Evolutionary conservation across 441 rosid genomes (phyloP).

Genomic region (Mallotus japonicus): DNA sequence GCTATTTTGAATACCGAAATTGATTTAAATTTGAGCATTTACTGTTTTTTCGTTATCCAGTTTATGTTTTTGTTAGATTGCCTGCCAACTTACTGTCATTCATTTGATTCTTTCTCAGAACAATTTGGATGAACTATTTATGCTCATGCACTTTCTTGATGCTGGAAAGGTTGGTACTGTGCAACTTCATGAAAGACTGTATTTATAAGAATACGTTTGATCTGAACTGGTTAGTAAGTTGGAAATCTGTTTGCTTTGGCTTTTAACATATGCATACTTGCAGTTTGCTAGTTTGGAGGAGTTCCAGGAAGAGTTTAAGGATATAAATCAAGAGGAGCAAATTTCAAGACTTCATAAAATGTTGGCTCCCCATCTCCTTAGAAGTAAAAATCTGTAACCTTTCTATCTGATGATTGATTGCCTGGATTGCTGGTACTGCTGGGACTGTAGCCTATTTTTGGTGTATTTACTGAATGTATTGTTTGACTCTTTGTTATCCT

Average conservation of each 20-base stretch:
- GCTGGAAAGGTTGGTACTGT: slow-evolving; percentile 84
- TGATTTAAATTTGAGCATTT: background rate
- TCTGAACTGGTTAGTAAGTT: slow-evolving; percentile 10
- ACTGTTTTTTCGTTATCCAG: slow-evolving; percentile 10
- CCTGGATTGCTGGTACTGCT: slow-evolving; percentile 13
- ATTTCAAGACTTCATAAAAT: slow-evolving; percentile 91
- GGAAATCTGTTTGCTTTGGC: slow-evolving; percentile 11
- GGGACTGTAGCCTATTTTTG: background rate
- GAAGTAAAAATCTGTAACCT: slow-evolving; percentile 54
- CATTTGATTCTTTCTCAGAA: slow-evolving; percentile 60
- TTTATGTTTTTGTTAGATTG: slow-evolving; percentile 11
- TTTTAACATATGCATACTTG: slow-evolving; percentile 30
- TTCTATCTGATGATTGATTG: slow-evolving; percentile 21
- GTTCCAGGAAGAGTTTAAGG: slow-evolving; percentile 96
- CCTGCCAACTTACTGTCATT: slow-evolving; percentile 28
- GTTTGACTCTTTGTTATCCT: background rate
- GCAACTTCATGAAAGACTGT: slow-evolving; percentile 16
- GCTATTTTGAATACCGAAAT: background rate
- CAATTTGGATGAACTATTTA: slow-evolving; percentile 99
- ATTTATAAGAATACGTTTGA: slow-evolving; percentile 19
- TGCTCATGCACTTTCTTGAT: slow-evolving; percentile 99
- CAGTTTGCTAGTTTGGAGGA: slow-evolving; percentile 98
- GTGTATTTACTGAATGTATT: background rate
- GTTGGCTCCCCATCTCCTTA: slow-evolving; percentile 96
- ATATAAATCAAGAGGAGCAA: slow-evolving; percentile 99